Conservation (phyloP, 2,329 filamentous ascomycete genomes). For the Knoxdaviesia capensis region DNA sequence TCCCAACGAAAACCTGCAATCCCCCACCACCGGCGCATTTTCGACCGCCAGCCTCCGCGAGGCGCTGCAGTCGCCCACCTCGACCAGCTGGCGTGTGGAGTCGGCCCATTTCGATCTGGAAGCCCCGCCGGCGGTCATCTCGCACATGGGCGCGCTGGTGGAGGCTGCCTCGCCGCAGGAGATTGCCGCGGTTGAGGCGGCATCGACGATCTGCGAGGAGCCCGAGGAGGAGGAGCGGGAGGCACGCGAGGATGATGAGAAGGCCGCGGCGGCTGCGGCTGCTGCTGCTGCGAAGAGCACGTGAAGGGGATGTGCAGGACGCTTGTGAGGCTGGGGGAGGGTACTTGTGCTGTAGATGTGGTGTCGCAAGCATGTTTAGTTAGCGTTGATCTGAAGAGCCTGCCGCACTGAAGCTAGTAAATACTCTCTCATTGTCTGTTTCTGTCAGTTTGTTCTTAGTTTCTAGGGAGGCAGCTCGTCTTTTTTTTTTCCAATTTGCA, state of each 20-base stretch:
- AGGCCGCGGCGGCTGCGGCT: conserved; percentile 4
- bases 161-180: conserved; percentile 14
- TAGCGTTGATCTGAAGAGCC: too few relatives aligned
- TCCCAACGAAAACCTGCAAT: conserved; percentile 15
- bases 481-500: too few relatives aligned
- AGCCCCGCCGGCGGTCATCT: conserved; percentile 7
- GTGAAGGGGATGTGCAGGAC: too few relatives aligned
- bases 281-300: too few relatives aligned
- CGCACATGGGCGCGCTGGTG: conserved; percentile 14
- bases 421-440: too few relatives aligned
- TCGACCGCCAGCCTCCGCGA: conserved; percentile 6
- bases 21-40: conserved; percentile 9
- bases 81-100: conserved; percentile 14
- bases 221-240: conserved; percentile 12
- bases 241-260: conserved; percentile 9
- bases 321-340: too few relatives aligned
- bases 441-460: too few relatives aligned
- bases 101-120: conserved; percentile 7
- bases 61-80: conserved; percentile 18
- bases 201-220: conserved; percentile 18
- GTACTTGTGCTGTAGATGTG: too few relatives aligned
- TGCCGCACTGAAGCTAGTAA: too few relatives aligned
- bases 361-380: too few relatives aligned
- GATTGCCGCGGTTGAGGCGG: conserved; percentile 15
- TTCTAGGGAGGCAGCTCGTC: too few relatives aligned